Conservation (phyloP, 164 flowering plant genomes). For the Tinospora cordifolia region DNA sequence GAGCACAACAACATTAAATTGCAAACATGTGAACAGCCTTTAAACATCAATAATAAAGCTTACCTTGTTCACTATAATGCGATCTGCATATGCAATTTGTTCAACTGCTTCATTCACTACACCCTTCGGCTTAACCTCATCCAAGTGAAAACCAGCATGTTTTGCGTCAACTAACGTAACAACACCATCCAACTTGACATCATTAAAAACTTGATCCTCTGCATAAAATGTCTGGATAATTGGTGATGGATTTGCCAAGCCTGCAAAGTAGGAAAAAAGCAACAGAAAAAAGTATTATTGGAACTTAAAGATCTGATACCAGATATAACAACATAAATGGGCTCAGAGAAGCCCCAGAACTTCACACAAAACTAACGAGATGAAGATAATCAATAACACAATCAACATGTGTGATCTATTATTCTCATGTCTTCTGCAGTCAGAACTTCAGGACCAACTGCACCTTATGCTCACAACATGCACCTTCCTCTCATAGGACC, state of each 20-base stretch:
- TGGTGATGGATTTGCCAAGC: conserved; percentile 96
- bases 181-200: conserved; percentile 96
- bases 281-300: not conserved
- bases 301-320: no score
- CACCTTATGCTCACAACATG: no score
- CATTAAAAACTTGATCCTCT: conserved; percentile 75
- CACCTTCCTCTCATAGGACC: no score
- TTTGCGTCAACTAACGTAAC: conserved; percentile 97
- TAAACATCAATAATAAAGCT: no score
- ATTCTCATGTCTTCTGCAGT: no score
- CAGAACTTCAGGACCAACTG: no score
- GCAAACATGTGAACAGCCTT: no score
- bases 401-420: no score
- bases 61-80: conserved; percentile 94
- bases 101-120: conserved; percentile 93
- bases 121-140: conserved; percentile 89
- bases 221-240: conserved; percentile 98
- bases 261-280: conserved; percentile 29
- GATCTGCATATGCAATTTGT: conserved; percentile 91
- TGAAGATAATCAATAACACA: not conserved
- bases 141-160: conserved; percentile 67
- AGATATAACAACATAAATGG: no score
- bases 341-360: not conserved
- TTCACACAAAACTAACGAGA: not conserved
- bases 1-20: not conserved